A percentile compares a stretch with the other conserved stretches of the same genome.
Evolutionary conservation across 805 yeast species (phyloP).

Genomic region (Ogataea siamensis): DNA sequence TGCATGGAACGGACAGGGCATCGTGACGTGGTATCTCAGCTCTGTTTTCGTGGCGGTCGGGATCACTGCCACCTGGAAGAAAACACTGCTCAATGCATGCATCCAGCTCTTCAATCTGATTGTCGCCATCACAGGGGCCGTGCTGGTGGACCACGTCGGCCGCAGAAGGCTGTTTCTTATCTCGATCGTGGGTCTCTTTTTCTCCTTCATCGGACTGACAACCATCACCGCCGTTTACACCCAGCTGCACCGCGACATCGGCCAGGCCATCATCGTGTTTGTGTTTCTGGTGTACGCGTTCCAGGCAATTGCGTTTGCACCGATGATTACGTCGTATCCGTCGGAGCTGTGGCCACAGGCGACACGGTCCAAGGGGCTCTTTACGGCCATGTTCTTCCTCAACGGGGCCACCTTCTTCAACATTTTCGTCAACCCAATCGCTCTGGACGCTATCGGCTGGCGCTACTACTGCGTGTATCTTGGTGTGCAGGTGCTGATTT

Average conservation of each 20-base stretch:
- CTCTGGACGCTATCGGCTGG: slow-evolving; percentile 38
- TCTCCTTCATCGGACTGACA: slow-evolving; percentile 43
- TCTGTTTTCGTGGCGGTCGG: slow-evolving; percentile 52
- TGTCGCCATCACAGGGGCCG: slow-evolving; percentile 32
- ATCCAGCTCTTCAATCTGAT: slow-evolving; percentile 47
- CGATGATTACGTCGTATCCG: slow-evolving; percentile 45
- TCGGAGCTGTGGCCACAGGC: slow-evolving; percentile 40
- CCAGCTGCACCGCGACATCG: slow-evolving; percentile 40
- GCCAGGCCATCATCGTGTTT: slow-evolving; percentile 51
- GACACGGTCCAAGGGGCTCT: slow-evolving; percentile 19
- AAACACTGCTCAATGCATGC: slow-evolving; percentile 50
- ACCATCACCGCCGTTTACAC: slow-evolving; percentile 46
- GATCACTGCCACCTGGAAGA: slow-evolving; percentile 43
- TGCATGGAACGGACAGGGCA: slow-evolving; percentile 45
- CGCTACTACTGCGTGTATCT: slow-evolving; percentile 37
- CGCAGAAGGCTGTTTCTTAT: slow-evolving; percentile 39
- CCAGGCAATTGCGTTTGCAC: slow-evolving; percentile 44
- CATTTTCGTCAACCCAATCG: slow-evolving; percentile 36
- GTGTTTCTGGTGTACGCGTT: slow-evolving; percentile 44
- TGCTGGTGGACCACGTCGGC: slow-evolving; percentile 30
- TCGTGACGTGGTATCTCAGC: slow-evolving; percentile 44
- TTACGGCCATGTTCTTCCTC: slow-evolving; percentile 16
- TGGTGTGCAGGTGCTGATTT: slow-evolving; percentile 23
- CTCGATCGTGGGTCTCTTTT: slow-evolving; percentile 38
- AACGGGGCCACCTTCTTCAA: slow-evolving; percentile 29